Conservation (phyloP, 2,329 filamentous ascomycete genomes). For the Orbilia blumenaviensis region DNA sequence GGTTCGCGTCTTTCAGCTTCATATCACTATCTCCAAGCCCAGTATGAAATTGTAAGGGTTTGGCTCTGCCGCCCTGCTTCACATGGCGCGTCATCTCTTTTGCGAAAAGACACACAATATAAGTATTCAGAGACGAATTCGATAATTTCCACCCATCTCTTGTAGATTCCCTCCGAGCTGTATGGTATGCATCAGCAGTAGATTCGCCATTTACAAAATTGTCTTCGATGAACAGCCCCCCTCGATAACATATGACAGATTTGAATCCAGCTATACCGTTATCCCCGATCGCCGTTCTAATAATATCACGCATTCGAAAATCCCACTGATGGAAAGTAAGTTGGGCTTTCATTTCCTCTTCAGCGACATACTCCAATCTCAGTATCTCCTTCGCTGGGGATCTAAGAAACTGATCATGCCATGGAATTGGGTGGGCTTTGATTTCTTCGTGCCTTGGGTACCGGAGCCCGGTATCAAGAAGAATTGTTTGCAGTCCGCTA, state of each 20-base stretch:
- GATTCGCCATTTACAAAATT: too few relatives aligned
- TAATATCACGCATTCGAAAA: constrained; percentile 65
- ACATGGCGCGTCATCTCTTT: constrained; percentile 59
- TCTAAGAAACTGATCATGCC: constrained; percentile 68
- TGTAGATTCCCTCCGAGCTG: constrained; percentile 40
- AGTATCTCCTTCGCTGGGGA: constrained; percentile 74
- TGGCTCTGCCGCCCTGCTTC: constrained; percentile 67
- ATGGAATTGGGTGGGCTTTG: constrained; percentile 69
- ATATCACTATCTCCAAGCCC: constrained; percentile 84
- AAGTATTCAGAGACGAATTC: background rate
- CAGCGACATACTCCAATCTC: constrained; percentile 77
- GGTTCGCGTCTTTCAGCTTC: constrained; percentile 73
- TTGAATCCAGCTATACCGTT: constrained; percentile 80
- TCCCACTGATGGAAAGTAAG: constrained; percentile 64
- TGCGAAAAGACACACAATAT: constrained; percentile 55
- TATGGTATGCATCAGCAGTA: background rate
- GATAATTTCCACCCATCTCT: constrained; percentile 58
- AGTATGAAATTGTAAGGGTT: constrained; percentile 85
- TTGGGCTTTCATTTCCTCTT: constrained; percentile 66
- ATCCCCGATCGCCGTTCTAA: constrained; percentile 70
- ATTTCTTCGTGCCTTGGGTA: constrained; percentile 53
- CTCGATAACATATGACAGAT: constrained; percentile 82
- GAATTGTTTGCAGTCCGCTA: constrained; percentile 36
- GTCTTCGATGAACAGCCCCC: constrained; percentile 70
- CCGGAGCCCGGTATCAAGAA: constrained; percentile 40